Base-by-base conservation (phyloP, 345 rosid species). In the Rhodamnia argentea region DNA sequence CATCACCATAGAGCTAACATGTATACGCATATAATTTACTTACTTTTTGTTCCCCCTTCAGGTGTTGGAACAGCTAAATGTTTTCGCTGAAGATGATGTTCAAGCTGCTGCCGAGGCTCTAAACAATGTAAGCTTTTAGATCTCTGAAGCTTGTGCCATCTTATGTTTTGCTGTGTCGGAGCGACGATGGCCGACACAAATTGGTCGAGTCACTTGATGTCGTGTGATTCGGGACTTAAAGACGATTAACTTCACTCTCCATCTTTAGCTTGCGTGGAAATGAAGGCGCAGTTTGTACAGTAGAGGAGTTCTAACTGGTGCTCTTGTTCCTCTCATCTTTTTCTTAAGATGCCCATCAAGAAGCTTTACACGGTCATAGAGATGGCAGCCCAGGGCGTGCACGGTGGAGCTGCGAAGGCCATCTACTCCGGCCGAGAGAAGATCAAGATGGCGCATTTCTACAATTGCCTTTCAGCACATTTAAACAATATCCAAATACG, bases 301-400 rank as follows among this genome's bases (percentile, higher is more conserved):
- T 75, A n/a, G 5, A 3, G 32, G 13, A 52, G 42, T 29, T 64
- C 23, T 32, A 64, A 64, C 76, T 16, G 4, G 23, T 29, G 13
- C 51, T 60, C 53, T 64, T 5, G 58, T 62, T 62, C 42, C 58
- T 22, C 18, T 29, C 26, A n/a, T 9, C 52, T 20, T 52, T 82
- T 42, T 32, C 62, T 29, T 70, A 93, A 93, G 93, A 92, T 92
- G 70, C 93, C 95, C 37, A 93, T 96, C 94, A 97, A 97, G 92
- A 94, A 96, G 93, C 93, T 96, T 51, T 97, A 95, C 88, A 94
- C 91, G 96, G 86, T 95, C 90, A 87, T 96, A 40, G 99, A 97
- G 88, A 97, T 97, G 99, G 99, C 98, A 7, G 99, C 95, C 27
- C 98, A 96, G 83, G 98, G 98, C 55, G 94, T 93, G 88, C 89